Conservation (phyloP, 768 basidiomycete genomes). For the Boletus barrowsii region DNA sequence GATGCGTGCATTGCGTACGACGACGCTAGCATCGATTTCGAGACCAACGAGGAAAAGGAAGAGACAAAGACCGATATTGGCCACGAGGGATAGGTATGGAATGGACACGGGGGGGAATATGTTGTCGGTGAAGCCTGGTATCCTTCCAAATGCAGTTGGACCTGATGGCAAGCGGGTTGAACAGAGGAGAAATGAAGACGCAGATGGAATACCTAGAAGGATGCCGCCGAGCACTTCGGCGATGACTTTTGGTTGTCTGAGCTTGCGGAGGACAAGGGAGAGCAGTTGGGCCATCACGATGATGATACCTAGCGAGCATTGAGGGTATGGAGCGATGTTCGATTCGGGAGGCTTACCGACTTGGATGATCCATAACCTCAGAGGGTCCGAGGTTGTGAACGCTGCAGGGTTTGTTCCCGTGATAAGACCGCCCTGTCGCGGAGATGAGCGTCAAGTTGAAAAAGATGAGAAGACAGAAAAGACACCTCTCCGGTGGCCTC, state of each 20-base stretch:
- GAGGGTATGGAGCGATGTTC: background rate
- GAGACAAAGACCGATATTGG: constrained; percentile 84
- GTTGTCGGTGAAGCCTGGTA: constrained; percentile 83
- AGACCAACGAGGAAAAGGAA: constrained; percentile 94
- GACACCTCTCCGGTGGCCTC: constrained; percentile 24
- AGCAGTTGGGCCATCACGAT: constrained; percentile 74
- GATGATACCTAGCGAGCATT: constrained; percentile 61
- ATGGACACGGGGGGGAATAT: constrained; percentile 75
- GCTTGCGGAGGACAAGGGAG: constrained; percentile 64
- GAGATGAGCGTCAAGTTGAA: constrained; percentile 2
- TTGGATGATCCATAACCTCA: constrained; percentile 78
- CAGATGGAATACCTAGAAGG: constrained; percentile 61
- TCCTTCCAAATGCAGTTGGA: constrained; percentile 68
- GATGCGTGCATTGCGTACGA: constrained; percentile 71
- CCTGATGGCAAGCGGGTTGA: constrained; percentile 9
- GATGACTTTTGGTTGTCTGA: constrained; percentile 84
- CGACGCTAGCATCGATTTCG: constrained; percentile 78
- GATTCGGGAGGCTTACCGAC: constrained; percentile 47
- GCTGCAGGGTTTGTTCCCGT: constrained; percentile 69
- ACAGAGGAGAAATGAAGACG: constrained; percentile 24
- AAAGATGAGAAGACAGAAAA: background rate
- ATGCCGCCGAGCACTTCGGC: constrained; percentile 88
- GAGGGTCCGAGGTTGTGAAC: constrained; percentile 64
- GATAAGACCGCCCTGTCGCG: constrained; percentile 64
- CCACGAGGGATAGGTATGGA: constrained; percentile 79